Evolutionary conservation across 2,329 filamentous ascomycete species (phyloP), one percentile per base, ranked within the genome.

Genomic region (Diaporthe humulicola): DNA sequence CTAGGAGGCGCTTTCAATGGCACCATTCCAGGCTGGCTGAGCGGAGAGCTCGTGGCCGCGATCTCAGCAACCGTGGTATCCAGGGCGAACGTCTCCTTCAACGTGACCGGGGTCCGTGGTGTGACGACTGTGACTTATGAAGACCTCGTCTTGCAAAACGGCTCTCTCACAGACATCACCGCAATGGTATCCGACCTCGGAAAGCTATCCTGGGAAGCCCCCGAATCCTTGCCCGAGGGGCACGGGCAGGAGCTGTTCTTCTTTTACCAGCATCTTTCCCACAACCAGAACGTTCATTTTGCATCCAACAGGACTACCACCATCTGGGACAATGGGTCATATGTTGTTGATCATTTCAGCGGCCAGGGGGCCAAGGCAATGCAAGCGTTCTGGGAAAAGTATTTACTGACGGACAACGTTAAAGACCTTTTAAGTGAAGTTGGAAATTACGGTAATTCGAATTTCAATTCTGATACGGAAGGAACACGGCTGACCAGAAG

Each of bases 371-470:
- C 85, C 0, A 76, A 81, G 52, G 78, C 79, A 0, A 77, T 80
- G 1, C 82, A 79, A 0, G 73, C 82, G 12, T 86, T 86, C 73
- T 84, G 82, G 81, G 82, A 86, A 42, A 70, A 86, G 19, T 77
- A 61, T 25, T 8, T 45, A 5, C 12, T 61, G 38, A 40, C 36
- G 58, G 38, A 45, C 38, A 61, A 30, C 1, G 25, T 61, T 3
- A 61, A 45, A 19, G 36, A 28, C 7, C 38, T 61, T 9, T 17
- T 61, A 36, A 22, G 36, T 2, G 33, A 60, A 2, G 57, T 42
- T 40, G 57, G 57, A 38, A 40, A 40, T 19, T 60, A 61, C 36
- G 58, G 58, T 45, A 28, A 17, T 22, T 60, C n/a, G 1, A 17
- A n/a, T n/a, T 7, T 1, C 10, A 7, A 15, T 2, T 9, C 22